phyloP scores from a whole-genome alignment of 2,329 filamentous ascomycete genomes.

The Colletotrichum cereale region DNA sequence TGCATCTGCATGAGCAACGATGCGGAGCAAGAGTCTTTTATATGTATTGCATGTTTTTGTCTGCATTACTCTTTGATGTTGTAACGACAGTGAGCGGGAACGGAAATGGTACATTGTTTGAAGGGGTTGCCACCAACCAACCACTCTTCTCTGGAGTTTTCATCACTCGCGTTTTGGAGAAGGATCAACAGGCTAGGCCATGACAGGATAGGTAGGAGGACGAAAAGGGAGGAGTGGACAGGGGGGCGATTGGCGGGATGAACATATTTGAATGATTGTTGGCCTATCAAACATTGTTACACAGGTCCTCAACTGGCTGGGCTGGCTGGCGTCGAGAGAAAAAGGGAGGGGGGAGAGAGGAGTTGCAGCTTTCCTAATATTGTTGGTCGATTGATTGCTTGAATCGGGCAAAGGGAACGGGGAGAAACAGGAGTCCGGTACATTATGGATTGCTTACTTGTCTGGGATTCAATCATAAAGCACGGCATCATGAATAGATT shows the following conservation, averaged over 20 bases:
- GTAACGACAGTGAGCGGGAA: constrained; percentile 31
- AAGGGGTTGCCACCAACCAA: neutral
- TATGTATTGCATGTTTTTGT: constrained; percentile 19
- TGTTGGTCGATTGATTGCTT: constrained; percentile 9
- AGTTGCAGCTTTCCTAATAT: neutral
- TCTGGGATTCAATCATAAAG: neutral
- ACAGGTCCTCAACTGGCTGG: constrained; percentile 6
- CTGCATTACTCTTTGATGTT: constrained; percentile 24
- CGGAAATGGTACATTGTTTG: constrained; percentile 5
- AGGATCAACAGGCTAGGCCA: constrained; percentile 3
- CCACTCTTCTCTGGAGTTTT: constrained; percentile 1
- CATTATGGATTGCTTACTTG: neutral
- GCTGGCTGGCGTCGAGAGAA: neutral
- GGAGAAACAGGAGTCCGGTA: constrained; percentile 16
- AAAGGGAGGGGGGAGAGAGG: neutral
- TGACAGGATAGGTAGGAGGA: neutral
- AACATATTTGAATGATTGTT: constrained; percentile 9
- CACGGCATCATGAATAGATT: constrained; percentile 18
- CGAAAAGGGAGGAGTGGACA: neutral
- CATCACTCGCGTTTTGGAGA: constrained; percentile 12
- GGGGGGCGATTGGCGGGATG: neutral
- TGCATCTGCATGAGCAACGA: constrained; percentile 3
- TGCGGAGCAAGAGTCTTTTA: neutral
- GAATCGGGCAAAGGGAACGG: neutral
- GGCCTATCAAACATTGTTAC: constrained; percentile 5